Evolutionary conservation across 176 grass and related monocot species (phyloP), one percentile per base, ranked within the genome.

Genomic region (Alloteropsis semialata): DNA sequence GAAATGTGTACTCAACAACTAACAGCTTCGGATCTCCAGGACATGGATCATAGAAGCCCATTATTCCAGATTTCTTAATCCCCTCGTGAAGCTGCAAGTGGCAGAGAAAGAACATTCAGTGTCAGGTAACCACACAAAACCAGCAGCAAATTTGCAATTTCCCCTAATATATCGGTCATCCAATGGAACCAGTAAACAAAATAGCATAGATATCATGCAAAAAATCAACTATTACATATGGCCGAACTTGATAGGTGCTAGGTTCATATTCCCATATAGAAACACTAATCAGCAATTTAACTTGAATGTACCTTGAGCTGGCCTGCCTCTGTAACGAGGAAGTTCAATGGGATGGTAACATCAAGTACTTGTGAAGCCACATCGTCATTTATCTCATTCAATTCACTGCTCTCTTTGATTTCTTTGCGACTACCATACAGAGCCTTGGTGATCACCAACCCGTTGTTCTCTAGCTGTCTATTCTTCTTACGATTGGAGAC

Each of bases 1-100:
- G 77, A 74, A 88, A 96, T 56, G 55, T 88, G 66, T 99, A 99
- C 49, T 96, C 92, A 33, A 99, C 87, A 33, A 96, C 72, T 80
- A 99, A 85, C 34, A 88, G 79, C 72, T 93, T 96, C 27, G 89
- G 89, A 61, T 92, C 85, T 58, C 91, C 96, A 72, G 96, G 96
- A 58, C 91, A 99, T 46, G 93, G 96, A 88, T 99, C 96, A 53
- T 94, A 99, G 77, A 99, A 96, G 33, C 96, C 96, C 93, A 99
- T 99, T 89, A 99, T 86, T 79, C 96, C 93, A 21, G 96, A 93
- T 81, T 99, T 99, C 67, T 99, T 99, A 76, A 99, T 99, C 84
- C 96, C 93, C 51, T 95, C 83, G 27, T 95, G 96, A 84, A 99
- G 96, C 96, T 99, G 89, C 74, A 85, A 29, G 34, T 36, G 46